A percentile compares a stretch with the other conserved stretches of the same genome.
These are phyloP conservation scores for Elymus sibiricus DNA, from an alignment of 176 grass and related monocot genomes.

Conservation along the genomic window DNA sequence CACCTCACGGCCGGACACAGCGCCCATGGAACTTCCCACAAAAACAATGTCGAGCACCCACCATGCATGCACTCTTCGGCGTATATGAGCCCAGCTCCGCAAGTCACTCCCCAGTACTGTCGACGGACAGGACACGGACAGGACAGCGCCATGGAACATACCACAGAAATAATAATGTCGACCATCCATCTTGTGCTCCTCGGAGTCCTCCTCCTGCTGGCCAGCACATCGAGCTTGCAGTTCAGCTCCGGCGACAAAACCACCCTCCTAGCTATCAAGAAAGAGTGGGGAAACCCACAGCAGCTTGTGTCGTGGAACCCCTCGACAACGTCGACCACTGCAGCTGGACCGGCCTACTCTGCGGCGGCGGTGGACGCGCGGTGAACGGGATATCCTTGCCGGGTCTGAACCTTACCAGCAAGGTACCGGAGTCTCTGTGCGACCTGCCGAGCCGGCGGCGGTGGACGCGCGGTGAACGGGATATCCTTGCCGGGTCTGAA, in stretches of 20 bases:
- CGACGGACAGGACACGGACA: too few relatives aligned
- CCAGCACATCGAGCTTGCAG: too few relatives aligned
- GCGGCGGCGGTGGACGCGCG: neutral
- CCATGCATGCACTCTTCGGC: too few relatives aligned
- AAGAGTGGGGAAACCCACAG: neutral
- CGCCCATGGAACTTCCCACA: too few relatives aligned
- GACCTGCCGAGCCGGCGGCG: neutral
- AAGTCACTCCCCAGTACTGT: too few relatives aligned
- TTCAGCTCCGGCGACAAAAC: neutral
- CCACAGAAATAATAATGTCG: too few relatives aligned
- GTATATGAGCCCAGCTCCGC: too few relatives aligned
- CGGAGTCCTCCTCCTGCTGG: neutral
- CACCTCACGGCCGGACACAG: too few relatives aligned
- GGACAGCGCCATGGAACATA: too few relatives aligned
- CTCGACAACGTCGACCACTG: neutral
- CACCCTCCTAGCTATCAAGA: neutral
- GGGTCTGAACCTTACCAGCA: neutral
- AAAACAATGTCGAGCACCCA: too few relatives aligned
- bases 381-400: neutral
- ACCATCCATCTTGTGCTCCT: too few relatives aligned
- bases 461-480: neutral
- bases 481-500: neutral
- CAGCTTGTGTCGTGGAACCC: neutral
- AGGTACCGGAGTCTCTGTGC: neutral
- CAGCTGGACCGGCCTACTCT: neutral